phyloP scores from a whole-genome alignment of 164 flowering plant genomes.

The Paratinospora sagittata region DNA sequence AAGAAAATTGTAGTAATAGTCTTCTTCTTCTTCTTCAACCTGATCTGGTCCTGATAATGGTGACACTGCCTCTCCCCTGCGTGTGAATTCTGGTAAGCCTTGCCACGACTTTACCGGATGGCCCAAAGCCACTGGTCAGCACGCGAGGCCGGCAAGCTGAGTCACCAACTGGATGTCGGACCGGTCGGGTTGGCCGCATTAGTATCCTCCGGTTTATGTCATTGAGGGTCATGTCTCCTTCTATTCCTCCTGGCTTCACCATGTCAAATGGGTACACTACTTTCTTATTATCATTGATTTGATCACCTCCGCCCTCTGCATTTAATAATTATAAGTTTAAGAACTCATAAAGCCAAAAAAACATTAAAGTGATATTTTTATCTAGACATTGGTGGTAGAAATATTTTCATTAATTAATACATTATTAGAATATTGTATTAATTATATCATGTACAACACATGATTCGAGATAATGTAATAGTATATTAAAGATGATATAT shows the following conservation, averaged over 20 bases:
- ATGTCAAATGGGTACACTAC: conserved; percentile 34
- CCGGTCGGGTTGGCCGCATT: conserved; percentile 29
- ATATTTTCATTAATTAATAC: no score
- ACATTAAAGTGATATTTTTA: no score
- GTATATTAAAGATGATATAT: no score
- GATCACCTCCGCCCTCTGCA: conserved; percentile 1
- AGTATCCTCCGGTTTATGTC: conserved; percentile 36
- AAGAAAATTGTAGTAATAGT: not conserved
- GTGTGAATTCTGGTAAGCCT: conserved; percentile 37
- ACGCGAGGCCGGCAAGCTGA: conserved; percentile 21
- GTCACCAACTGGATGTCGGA: conserved; percentile 36
- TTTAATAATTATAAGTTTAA: no score
- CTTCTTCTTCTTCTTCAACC: conserved; percentile 17
- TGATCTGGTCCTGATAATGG: conserved; percentile 34
- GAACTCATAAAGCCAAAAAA: not conserved
- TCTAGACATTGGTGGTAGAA: no score
- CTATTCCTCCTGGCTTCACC: conserved; percentile 35
- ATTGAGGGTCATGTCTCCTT: conserved; percentile 33
- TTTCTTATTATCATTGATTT: conserved; percentile 7
- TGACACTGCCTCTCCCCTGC: conserved; percentile 38
- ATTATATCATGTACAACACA: no score
- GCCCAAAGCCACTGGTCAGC: conserved; percentile 17
- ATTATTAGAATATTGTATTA: no score
- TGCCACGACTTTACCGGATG: conserved; percentile 35
- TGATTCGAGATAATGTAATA: no score